These are phyloP conservation scores for Pterula multifida DNA, from an alignment of 1,284 basidiomycete genomes.

Conservation along the genomic window DNA sequence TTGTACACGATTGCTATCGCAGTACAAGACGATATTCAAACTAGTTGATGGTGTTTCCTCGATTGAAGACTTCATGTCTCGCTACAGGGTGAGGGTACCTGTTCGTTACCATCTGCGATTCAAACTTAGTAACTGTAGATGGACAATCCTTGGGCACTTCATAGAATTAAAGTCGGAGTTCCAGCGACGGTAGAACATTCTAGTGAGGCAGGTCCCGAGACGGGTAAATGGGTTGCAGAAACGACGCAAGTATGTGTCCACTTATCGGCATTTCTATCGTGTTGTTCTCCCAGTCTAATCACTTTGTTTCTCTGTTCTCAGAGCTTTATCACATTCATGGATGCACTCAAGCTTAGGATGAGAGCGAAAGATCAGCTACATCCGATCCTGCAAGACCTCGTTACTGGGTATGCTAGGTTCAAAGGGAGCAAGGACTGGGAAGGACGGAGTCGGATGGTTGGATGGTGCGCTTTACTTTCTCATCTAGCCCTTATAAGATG, in stretches of 20 bases:
- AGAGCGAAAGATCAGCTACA: constrained; percentile 96
- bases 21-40: constrained; percentile 96
- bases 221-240: constrained; percentile 96
- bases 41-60: constrained; percentile 77
- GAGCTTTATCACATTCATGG: constrained; percentile 99
- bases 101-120: neutral
- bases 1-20: constrained; percentile 83
- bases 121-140: constrained; percentile 39
- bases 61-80: constrained; percentile 84
- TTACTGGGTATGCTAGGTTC: constrained; percentile 86
- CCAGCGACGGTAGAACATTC: constrained; percentile 95
- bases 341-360: constrained; percentile 86
- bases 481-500: no score
- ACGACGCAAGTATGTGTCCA: constrained; percentile 83
- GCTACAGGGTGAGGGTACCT: constrained; percentile 61
- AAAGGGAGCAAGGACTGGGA: constrained; percentile 92
- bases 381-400: constrained; percentile 88
- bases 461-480: constrained; percentile 51
- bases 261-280: neutral
- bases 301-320: constrained; percentile 19
- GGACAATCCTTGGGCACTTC: constrained; percentile 89
- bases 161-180: constrained; percentile 85
- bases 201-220: constrained; percentile 73
- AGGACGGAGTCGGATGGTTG: constrained; percentile 84
- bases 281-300: neutral